These are phyloP conservation scores for Rhododendron griersonianum DNA, from an alignment of 148 eudicot genomes.

Conservation along the genomic window DNA sequence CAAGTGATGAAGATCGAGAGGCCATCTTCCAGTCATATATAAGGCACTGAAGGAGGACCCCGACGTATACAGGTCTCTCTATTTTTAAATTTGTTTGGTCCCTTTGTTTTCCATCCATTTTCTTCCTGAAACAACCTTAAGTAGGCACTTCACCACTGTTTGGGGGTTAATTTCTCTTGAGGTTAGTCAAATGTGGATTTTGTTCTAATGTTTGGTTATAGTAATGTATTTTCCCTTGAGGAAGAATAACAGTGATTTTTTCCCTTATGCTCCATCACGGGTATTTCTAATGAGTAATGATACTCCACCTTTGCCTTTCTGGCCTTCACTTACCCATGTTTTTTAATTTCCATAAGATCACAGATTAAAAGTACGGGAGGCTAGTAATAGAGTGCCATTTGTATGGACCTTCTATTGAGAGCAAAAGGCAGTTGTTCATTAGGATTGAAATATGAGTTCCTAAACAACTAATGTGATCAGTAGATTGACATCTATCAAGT, in stretches of 20 bases:
- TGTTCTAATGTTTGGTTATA: not conserved
- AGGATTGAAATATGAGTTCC: not conserved
- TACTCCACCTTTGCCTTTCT: not conserved
- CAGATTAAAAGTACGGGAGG: not conserved
- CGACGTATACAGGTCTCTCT: constrained; percentile 59
- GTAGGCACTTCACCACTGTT: not conserved
- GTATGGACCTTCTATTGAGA: not conserved
- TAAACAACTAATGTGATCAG: not conserved
- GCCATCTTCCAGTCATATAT: constrained; percentile 87
- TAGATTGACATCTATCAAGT: not conserved
- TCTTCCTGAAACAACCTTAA: not conserved
- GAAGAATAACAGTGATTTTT: not conserved
- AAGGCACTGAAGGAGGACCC: constrained; percentile 88
- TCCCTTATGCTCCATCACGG: not conserved
- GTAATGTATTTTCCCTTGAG: not conserved
- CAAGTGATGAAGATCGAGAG: constrained; percentile 74
- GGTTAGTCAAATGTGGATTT: too few relatives aligned
- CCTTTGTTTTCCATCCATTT: not conserved
- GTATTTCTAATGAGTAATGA: not conserved
- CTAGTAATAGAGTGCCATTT: not conserved
- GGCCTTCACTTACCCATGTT: not conserved
- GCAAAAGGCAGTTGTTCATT: not conserved
- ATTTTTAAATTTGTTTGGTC: not conserved
- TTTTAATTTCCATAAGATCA: not conserved
- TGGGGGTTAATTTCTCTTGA: not conserved